Evolutionary conservation across 2,329 filamentous ascomycete genomes (phyloP).

Genomic region (Neoascochyta sp.): DNA sequence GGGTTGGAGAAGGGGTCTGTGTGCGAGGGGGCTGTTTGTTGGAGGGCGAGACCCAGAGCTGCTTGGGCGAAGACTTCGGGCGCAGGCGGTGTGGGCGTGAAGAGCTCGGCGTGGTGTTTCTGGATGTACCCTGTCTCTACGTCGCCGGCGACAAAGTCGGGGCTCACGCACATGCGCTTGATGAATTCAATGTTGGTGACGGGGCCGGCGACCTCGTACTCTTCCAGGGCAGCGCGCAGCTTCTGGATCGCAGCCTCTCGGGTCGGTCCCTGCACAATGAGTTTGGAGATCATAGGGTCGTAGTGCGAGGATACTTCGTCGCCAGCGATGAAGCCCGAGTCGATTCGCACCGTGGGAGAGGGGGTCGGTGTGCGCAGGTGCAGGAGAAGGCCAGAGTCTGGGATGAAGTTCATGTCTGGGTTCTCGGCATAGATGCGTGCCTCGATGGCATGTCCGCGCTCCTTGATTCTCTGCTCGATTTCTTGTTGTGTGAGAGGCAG

Average conservation of each 20-base stretch:
- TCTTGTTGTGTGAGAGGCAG: slow-evolving; percentile 64
- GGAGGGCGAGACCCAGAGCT: slow-evolving; percentile 67
- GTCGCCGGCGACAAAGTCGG: slow-evolving; percentile 77
- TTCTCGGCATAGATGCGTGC: slow-evolving; percentile 96
- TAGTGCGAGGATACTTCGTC: slow-evolving; percentile 93
- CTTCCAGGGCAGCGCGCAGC: slow-evolving; percentile 72
- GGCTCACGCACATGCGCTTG: slow-evolving; percentile 77
- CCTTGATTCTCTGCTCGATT: slow-evolving; percentile 66
- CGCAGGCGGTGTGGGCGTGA: slow-evolving; percentile 58
- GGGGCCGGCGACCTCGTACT: slow-evolving; percentile 89
- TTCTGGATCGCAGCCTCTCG: slow-evolving; percentile 79
- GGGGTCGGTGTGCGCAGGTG: slow-evolving; percentile 72
- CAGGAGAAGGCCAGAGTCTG: slow-evolving; percentile 83
- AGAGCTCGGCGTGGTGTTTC: slow-evolving; percentile 78
- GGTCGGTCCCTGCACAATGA: slow-evolving; percentile 81
- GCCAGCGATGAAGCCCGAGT: slow-evolving; percentile 87
- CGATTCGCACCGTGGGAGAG: slow-evolving; percentile 75
- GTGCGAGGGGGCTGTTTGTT: slow-evolving; percentile 33
- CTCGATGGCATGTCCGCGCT: slow-evolving; percentile 84
- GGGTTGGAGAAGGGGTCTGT: slow-evolving; percentile 42
- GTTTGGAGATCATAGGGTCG: slow-evolving; percentile 97
- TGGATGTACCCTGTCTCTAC: slow-evolving; percentile 97
- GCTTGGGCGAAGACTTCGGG: slow-evolving; percentile 83
- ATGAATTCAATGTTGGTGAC: slow-evolving; percentile 97
- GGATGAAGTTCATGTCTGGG: slow-evolving; percentile 85